Evolutionary conservation across 805 yeast species (phyloP), one percentile per base, ranked within the genome.

Genomic region (Lipomyces kockii): DNA sequence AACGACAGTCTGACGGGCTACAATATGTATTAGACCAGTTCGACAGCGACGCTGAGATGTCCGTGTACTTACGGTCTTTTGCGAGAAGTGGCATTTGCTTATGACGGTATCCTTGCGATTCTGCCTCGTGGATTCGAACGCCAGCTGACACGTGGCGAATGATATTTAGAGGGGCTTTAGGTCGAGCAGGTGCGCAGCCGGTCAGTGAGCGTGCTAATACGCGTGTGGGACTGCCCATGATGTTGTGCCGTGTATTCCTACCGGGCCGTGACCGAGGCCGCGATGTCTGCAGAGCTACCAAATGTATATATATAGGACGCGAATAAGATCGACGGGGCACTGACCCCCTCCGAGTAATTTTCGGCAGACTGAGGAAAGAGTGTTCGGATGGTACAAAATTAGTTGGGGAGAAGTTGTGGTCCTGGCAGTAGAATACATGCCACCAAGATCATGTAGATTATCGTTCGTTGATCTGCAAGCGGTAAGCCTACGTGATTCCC

Each of bases 1-100:
- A 2, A 88, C 90, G 62, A 88, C 65, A 3, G 67, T 63, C 11
- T 60, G 39, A 22, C 67, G 67, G 56, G 58, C 67, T 64, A n/a
- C 49, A n/a, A 17, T 8, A 7, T 17, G 20, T n/a, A n/a, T 43
- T 43, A 43, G 49, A 43, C n/a, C 22, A 17, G 49, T 6, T n/a
- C 20, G 20, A n/a, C 49, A 5, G 9, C 49, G 6, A 17, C 11
- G 2, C 1, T n/a, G 14, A n/a, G 9, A 6, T 17, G 49, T 12
- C 22, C 9, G 7, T 43, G 22, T 43, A 43, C 49, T 43, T 43
- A 43, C 49, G 49, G 49, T 43, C 49, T 1, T 43, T 43, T 7
- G 49, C 20, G 49, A n/a, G 22, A 17, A 17, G 49, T 8, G 49
- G 49, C 49, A 43, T 43, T 43, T 43, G 49, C 49, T 43, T 43